Conservation (phyloP, 257 asterid species). For the Orobanche coerulescens region DNA sequence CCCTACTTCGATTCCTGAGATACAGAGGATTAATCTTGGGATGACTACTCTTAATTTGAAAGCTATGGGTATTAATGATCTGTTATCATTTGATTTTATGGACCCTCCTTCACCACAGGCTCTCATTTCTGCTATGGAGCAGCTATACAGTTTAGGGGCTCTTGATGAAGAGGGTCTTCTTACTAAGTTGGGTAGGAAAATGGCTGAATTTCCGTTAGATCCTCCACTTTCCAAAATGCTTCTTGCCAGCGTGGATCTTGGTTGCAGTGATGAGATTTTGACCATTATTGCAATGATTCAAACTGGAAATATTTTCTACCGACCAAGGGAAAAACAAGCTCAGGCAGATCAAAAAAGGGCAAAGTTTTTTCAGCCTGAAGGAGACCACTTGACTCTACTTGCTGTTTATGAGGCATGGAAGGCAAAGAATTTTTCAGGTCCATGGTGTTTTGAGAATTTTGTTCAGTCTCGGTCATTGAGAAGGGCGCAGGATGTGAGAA, state of each 20-base stretch:
- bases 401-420: slow-evolving; percentile 98
- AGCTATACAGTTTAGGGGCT: slow-evolving; percentile 87
- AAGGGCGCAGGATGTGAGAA: slow-evolving; percentile 89
- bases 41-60: slow-evolving; percentile 72
- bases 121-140: slow-evolving; percentile 91
- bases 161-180: slow-evolving; percentile 90
- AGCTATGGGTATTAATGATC: slow-evolving; percentile 94
- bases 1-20: slow-evolving; percentile 82
- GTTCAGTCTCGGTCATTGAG: slow-evolving; percentile 79
- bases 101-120: slow-evolving; percentile 96
- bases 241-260: slow-evolving; percentile 88
- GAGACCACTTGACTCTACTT: slow-evolving; percentile 82
- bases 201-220: slow-evolving; percentile 96
- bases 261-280: slow-evolving; percentile 88
- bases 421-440: slow-evolving; percentile 81
- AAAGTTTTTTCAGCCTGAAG: slow-evolving; percentile 88
- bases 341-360: slow-evolving; percentile 92
- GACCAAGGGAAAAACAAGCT: slow-evolving; percentile 96
- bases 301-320: slow-evolving; percentile 82
- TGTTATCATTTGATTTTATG: slow-evolving; percentile 86
- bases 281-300: slow-evolving; percentile 91
- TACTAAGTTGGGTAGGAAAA: slow-evolving; percentile 85
- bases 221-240: slow-evolving; percentile 93
- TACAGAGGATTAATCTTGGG: slow-evolving; percentile 93
- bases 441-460: slow-evolving; percentile 92